These are phyloP conservation scores for Buxus sempervirens DNA, from an alignment of 164 flowering plant species.

Conservation along the genomic window DNA sequence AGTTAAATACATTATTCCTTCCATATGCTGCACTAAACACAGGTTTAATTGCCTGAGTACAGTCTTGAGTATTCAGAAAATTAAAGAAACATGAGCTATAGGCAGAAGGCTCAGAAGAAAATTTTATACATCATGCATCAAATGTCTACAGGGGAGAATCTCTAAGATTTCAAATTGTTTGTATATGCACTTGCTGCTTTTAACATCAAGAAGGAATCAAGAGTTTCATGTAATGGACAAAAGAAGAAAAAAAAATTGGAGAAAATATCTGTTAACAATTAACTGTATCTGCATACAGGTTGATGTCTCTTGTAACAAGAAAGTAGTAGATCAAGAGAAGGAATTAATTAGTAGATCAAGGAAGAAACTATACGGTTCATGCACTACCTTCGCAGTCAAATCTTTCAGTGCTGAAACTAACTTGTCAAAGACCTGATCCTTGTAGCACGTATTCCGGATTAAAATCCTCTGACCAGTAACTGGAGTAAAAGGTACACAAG, in stretches of 20 bases:
- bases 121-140: too few relatives aligned
- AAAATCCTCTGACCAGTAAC: conserved; percentile 89
- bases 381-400: conserved; percentile 62
- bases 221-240: background rate
- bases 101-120: too few relatives aligned
- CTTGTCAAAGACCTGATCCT: conserved; percentile 70
- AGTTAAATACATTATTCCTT: too few relatives aligned
- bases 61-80: too few relatives aligned
- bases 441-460: conserved; percentile 53
- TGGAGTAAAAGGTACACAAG: conserved; percentile 95
- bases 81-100: too few relatives aligned
- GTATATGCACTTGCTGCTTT: background rate
- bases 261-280: background rate
- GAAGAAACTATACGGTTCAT: conserved; percentile 1
- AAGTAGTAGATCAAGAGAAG: conserved; percentile 4
- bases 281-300: background rate
- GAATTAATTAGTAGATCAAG: conserved; percentile 7
- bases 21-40: too few relatives aligned
- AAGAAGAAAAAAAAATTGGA: background rate
- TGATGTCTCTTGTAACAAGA: background rate
- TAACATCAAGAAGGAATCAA: background rate
- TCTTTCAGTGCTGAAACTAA: conserved; percentile 68
- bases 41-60: too few relatives aligned
- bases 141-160: background rate
- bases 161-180: too few relatives aligned